Percentiles rank a stretch among this genome's conserved stretches.
Conservation (phyloP, 176 grass and related monocot species). For the Triticum monococcum region DNA sequence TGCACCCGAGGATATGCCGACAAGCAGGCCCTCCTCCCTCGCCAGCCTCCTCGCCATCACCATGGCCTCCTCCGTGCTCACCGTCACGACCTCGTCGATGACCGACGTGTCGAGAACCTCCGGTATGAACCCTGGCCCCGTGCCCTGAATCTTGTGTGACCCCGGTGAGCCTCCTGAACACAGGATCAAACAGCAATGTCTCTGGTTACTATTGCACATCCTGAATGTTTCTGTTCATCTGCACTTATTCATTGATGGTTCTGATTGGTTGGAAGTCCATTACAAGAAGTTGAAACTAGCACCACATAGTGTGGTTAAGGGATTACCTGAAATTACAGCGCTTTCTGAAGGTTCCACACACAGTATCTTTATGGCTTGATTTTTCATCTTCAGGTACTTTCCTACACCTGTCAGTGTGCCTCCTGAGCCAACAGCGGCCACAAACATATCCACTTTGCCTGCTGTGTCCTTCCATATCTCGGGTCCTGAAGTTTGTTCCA, state of each 20-base stretch:
- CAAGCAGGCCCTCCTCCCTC: slow-evolving; percentile 65
- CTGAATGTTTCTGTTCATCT: neutral
- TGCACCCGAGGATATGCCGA: slow-evolving; percentile 78
- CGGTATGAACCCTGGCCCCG: slow-evolving; percentile 45
- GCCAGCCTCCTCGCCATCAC: slow-evolving; percentile 56
- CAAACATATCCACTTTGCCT: slow-evolving; percentile 75
- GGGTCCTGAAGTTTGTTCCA: slow-evolving; percentile 42
- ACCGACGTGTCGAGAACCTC: slow-evolving; percentile 46
- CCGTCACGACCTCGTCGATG: slow-evolving; percentile 58
- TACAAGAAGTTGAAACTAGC: neutral
- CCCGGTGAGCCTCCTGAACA: slow-evolving; percentile 41
- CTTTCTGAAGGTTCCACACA: slow-evolving; percentile 77
- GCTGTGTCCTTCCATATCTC: slow-evolving; percentile 86
- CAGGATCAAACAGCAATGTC: neutral
- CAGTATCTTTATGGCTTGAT: slow-evolving; percentile 49
- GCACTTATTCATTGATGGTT: neutral
- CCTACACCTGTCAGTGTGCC: slow-evolving; percentile 68
- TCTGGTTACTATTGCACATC: neutral
- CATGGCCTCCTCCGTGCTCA: slow-evolving; percentile 56
- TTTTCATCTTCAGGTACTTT: slow-evolving; percentile 76
- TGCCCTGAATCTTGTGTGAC: slow-evolving; percentile 55
- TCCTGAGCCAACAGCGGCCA: slow-evolving; percentile 51
- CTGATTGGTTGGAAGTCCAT: neutral
- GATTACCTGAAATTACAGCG: slow-evolving; percentile 64
- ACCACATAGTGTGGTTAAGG: neutral